Base-by-base conservation (phyloP, 2,329 filamentous ascomycete species). In the Monascus ruber region DNA sequence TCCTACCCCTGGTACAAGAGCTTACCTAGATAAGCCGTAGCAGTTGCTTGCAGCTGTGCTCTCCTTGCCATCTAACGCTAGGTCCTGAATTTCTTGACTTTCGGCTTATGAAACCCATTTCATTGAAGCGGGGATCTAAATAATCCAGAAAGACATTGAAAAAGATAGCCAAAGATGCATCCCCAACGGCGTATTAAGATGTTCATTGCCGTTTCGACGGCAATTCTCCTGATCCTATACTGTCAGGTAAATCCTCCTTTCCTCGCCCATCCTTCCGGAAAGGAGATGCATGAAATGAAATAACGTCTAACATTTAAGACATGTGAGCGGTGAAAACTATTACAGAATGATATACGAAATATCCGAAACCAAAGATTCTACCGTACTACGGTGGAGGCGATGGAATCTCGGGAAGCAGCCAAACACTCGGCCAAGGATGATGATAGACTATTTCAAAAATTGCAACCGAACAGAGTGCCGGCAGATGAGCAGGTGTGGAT, bases 171-270 rank as follows among this genome's bases (percentile, higher is more conserved):
- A 41, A 50, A 42, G 39, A 86, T 86, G 82, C 76, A 78, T 52
- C 82, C 81, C 17, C 70, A 74, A 51, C 79, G 85, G 47, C 79
- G 85, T 51, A 56, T 85, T 52, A 79, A 80, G 55, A 66, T 82
- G 50, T 66, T 86, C 40, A 68, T 88, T 52, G 68, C 81, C 41
- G 69, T 79, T 40, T 50, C 87, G 49, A 69, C 79, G 47, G 68
- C 75, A 42, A 63, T 89, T 43, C 64, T 89, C 49, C 71, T 80
- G 34, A 66, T 82, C 39, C 68, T 93, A 49, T 86, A 89, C 68
- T 80, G 85, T 58, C 81, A 80, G 42, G 76, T 81, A 58, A 68
- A 71, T 42, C 66, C 70, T 37, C 17, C 17, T 42, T 36, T 34
- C 38, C 38, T 10, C 11, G 28, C 17, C 35, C 24, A 24, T 32